These are phyloP conservation scores for Thielaviopsis populi DNA, from an alignment of 2,329 filamentous ascomycete species.

Conservation along the genomic window DNA sequence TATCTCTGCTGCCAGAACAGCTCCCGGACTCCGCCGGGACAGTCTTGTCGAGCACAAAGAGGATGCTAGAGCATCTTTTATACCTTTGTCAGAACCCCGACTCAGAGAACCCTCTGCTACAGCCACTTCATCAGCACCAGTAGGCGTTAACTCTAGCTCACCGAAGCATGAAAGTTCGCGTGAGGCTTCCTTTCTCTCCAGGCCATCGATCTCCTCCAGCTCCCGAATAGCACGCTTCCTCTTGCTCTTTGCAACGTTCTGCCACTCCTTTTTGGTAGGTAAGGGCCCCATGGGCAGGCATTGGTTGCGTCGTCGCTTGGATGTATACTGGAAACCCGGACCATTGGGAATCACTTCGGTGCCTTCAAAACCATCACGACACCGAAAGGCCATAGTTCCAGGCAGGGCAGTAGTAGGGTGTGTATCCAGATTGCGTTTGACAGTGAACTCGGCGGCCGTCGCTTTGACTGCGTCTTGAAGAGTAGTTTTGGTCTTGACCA, in stretches of 20 bases:
- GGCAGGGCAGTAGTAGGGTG: neutral
- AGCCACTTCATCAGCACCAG: neutral
- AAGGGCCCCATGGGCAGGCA: slow-evolving; percentile 6
- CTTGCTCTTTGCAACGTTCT: neutral
- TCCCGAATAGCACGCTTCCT: neutral
- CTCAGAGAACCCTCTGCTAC: neutral
- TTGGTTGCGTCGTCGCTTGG: slow-evolving; percentile 11
- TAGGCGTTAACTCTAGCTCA: slow-evolving; percentile 9
- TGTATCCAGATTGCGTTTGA: too few relatives aligned
- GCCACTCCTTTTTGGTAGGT: slow-evolving; percentile 8
- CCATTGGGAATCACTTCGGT: slow-evolving; percentile 14
- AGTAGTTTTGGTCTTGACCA: neutral
- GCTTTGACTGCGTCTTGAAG: slow-evolving; percentile 1
- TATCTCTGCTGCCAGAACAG: neutral
- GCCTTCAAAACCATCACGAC: slow-evolving; percentile 14
- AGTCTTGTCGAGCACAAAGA: neutral
- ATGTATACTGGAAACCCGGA: slow-evolving; percentile 11
- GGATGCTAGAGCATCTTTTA: too few relatives aligned
- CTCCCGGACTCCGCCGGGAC: neutral
- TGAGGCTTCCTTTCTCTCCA: neutral
- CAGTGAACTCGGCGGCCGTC: neutral
- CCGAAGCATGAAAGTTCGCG: slow-evolving; percentile 12
- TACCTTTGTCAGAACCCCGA: neutral
- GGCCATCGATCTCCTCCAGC: neutral
- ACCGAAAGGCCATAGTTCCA: slow-evolving; percentile 3